These are phyloP conservation scores for Ophiostoma himal-ulmi DNA, from an alignment of 2,329 filamentous ascomycete genomes.

Conservation along the genomic window DNA sequence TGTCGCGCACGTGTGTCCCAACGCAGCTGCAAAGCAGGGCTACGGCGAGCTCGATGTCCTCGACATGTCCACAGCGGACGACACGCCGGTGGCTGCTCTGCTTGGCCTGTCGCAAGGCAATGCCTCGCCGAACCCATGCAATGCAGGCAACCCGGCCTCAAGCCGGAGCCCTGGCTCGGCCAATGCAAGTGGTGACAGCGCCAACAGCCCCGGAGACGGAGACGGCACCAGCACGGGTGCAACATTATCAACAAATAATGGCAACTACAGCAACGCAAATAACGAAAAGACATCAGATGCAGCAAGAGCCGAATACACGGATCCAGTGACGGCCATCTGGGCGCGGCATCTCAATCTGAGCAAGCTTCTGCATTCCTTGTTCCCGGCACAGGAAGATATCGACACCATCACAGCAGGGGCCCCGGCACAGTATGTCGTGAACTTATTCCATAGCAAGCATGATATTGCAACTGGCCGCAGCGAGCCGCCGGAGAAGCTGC, in stretches of 20 bases:
- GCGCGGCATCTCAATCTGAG: slow-evolving; percentile 33
- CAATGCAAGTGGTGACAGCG: background rate
- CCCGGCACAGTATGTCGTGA: slow-evolving; percentile 30
- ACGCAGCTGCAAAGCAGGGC: slow-evolving; percentile 14
- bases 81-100: slow-evolving; percentile 32
- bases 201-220: background rate
- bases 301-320: background rate
- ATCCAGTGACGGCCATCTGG: slow-evolving; percentile 19
- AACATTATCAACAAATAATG: background rate
- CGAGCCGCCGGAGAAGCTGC: slow-evolving; percentile 28
- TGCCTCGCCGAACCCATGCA: background rate
- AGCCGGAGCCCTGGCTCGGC: background rate
- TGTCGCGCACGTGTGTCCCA: slow-evolving; percentile 22
- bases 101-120: slow-evolving; percentile 25
- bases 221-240: background rate
- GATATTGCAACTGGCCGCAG: slow-evolving; percentile 32
- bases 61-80: slow-evolving; percentile 30
- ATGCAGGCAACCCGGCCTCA: background rate
- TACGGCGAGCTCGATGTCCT: slow-evolving; percentile 29
- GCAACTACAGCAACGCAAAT: too few relatives aligned
- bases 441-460: slow-evolving; percentile 32
- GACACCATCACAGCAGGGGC: slow-evolving; percentile 31
- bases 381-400: slow-evolving; percentile 35
- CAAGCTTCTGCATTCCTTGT: slow-evolving; percentile 31
- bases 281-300: background rate